These are phyloP conservation scores for Tulasnella sp. DNA, from an alignment of 768 basidiomycete species.

Conservation along the genomic window DNA sequence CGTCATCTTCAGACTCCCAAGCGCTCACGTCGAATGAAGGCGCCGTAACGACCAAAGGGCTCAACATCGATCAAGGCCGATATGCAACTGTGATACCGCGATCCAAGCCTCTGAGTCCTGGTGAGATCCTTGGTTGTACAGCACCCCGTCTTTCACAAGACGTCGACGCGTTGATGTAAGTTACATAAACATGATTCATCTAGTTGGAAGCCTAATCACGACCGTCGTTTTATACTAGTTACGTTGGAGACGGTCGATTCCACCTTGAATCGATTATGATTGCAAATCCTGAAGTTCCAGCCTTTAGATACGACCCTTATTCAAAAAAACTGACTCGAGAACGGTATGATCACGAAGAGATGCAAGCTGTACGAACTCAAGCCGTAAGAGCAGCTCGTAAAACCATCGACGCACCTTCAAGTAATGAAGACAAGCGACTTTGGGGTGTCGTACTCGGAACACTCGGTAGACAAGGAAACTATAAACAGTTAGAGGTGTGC, in stretches of 20 bases:
- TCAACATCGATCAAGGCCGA: conserved; percentile 19
- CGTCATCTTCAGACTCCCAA: no score
- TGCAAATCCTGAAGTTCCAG: conserved; percentile 88
- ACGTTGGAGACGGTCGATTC: conserved; percentile 95
- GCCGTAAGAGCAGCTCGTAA: conserved; percentile 63
- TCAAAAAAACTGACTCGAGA: conserved; percentile 94
- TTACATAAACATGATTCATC: conserved; percentile 13
- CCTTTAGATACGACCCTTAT: conserved; percentile 97
- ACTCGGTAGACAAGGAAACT: conserved; percentile 83
- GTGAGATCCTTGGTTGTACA: conserved; percentile 94
- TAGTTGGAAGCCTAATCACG: not conserved
- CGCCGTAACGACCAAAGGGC: no score
- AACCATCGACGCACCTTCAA: conserved; percentile 36
- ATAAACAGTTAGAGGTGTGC: conserved; percentile 67
- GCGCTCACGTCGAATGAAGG: no score
- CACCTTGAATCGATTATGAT: conserved; percentile 99
- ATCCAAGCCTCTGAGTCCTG: conserved; percentile 85
- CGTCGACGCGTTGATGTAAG: conserved; percentile 86
- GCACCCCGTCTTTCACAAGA: conserved; percentile 58
- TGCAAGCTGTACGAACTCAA: conserved; percentile 59
- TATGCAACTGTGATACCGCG: conserved; percentile 71
- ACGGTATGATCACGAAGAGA: conserved; percentile 76
- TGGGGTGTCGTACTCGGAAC: conserved; percentile 96
- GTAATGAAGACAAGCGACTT: conserved; percentile 22
- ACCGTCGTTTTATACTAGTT: conserved; percentile 36